phyloP scores from a whole-genome alignment of 805 yeast species.

The Candida maris region DNA sequence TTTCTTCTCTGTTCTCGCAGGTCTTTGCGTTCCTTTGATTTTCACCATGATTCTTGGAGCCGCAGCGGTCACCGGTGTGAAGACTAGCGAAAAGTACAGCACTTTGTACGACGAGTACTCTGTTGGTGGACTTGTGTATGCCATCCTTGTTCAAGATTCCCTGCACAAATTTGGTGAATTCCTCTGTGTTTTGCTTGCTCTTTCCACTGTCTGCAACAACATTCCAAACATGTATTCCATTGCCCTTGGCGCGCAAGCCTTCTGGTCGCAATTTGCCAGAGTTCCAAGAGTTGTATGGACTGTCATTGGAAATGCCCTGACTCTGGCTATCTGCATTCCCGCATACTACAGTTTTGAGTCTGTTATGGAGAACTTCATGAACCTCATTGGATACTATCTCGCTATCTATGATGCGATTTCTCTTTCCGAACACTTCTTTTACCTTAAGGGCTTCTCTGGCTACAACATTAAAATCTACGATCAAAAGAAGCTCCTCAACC shows the following conservation, averaged over 20 bases:
- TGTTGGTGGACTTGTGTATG: constrained; percentile 81
- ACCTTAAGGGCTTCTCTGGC: constrained; percentile 57
- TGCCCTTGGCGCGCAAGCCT: constrained; percentile 80
- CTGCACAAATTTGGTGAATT: constrained; percentile 88
- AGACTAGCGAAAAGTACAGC: constrained; percentile 42
- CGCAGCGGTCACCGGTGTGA: constrained; percentile 71
- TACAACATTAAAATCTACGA: constrained; percentile 64
- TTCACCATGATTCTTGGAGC: constrained; percentile 83
- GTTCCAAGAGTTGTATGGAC: constrained; percentile 88
- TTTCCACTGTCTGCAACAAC: constrained; percentile 87
- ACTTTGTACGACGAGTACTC: constrained; percentile 50
- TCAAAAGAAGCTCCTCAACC: constrained; percentile 56
- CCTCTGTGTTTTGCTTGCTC: constrained; percentile 77
- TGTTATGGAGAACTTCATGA: constrained; percentile 85
- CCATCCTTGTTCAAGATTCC: constrained; percentile 72
- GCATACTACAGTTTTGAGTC: constrained; percentile 70
- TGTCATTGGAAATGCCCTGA: constrained; percentile 63
- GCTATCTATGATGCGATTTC: constrained; percentile 77
- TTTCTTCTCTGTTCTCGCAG: constrained; percentile 60
- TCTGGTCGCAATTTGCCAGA: constrained; percentile 69
- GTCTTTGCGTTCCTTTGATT: constrained; percentile 63
- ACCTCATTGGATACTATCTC: constrained; percentile 85
- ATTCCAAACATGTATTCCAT: constrained; percentile 93
- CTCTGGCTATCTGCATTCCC: constrained; percentile 86
- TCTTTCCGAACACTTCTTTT: constrained; percentile 80